Conservation (phyloP, 495 filamentous ascomycete genomes). For the Podospora pseudocomata region DNA sequence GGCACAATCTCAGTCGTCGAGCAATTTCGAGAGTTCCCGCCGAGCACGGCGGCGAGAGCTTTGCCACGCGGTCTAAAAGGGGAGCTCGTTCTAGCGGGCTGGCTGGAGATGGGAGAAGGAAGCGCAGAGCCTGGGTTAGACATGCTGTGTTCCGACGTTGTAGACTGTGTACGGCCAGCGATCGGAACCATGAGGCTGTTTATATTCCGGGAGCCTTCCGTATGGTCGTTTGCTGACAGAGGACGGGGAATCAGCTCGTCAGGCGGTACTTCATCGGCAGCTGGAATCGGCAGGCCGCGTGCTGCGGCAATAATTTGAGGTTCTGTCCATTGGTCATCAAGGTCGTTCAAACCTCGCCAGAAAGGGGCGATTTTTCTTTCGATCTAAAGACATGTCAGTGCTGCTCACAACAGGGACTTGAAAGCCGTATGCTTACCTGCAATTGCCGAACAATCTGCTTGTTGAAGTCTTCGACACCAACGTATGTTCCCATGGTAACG, state of each 20-base stretch:
- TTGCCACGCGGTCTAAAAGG: constrained; percentile 66
- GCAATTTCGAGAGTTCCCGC: constrained; percentile 61
- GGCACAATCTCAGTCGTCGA: constrained; percentile 66
- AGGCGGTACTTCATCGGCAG: constrained; percentile 73
- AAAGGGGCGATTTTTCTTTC: constrained; percentile 91
- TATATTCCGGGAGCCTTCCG: constrained; percentile 42
- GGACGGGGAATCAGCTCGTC: constrained; percentile 56
- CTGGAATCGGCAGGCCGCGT: constrained; percentile 76
- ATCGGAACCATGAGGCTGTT: constrained; percentile 74
- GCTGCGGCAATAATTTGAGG: constrained; percentile 89
- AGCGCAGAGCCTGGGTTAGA: constrained; percentile 49
- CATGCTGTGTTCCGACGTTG: constrained; percentile 60
- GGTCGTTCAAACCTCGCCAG: constrained; percentile 89
- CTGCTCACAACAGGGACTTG: not conserved
- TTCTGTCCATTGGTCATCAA: constrained; percentile 85
- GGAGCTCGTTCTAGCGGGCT: constrained; percentile 31
- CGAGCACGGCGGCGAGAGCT: constrained; percentile 75
- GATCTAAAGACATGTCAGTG: constrained; percentile 55
- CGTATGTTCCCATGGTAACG: constrained; percentile 92
- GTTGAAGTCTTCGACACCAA: constrained; percentile 87
- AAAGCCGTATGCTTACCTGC: constrained; percentile 59
- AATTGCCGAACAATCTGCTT: constrained; percentile 86
- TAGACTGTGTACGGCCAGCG: constrained; percentile 66
- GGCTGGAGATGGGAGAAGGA: constrained; percentile 55
- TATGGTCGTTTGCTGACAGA: constrained; percentile 37